These are phyloP conservation scores for Tetrapyrgos nigripes DNA, from an alignment of 1,284 basidiomycete genomes.

Conservation along the genomic window DNA sequence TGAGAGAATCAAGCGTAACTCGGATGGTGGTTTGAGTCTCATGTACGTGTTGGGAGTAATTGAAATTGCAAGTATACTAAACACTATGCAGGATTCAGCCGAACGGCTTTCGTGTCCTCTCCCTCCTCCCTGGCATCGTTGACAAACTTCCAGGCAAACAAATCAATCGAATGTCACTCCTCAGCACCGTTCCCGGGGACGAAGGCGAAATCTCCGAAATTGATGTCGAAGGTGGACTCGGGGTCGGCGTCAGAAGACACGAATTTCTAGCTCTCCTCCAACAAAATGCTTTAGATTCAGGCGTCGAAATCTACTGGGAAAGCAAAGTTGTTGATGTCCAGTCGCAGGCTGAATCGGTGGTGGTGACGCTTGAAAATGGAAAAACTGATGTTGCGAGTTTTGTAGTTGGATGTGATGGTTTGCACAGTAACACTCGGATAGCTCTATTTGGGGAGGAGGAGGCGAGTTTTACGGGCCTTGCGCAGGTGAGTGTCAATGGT, in stretches of 20 bases:
- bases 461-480: constrained; percentile 46
- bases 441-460: constrained; percentile 47
- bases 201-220: constrained; percentile 36
- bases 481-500: constrained; percentile 38
- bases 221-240: constrained; percentile 20
- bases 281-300: constrained; percentile 38
- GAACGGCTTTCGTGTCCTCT: constrained; percentile 48
- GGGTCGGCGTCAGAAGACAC: constrained; percentile 40
- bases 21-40: constrained; percentile 43
- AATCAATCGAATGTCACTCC: constrained; percentile 29
- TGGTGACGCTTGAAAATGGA: constrained; percentile 46
- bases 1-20: constrained; percentile 38
- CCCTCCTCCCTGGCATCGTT: constrained; percentile 44
- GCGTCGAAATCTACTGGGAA: constrained; percentile 44
- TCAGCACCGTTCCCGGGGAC: constrained; percentile 39
- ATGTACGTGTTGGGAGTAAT: constrained; percentile 31
- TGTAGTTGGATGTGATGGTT: constrained; percentile 53
- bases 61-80: background rate
- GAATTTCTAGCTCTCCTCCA: constrained; percentile 41
- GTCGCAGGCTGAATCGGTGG: constrained; percentile 38
- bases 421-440: constrained; percentile 49
- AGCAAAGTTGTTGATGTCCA: constrained; percentile 41
- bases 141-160: constrained; percentile 38
- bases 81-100: constrained; percentile 40
- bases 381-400: constrained; percentile 43